Percentiles rank a stretch among this genome's conserved stretches.
These are phyloP conservation scores for Pythium myriotylum DNA, from an alignment of 352 stramenopile species.

Conservation along the genomic window DNA sequence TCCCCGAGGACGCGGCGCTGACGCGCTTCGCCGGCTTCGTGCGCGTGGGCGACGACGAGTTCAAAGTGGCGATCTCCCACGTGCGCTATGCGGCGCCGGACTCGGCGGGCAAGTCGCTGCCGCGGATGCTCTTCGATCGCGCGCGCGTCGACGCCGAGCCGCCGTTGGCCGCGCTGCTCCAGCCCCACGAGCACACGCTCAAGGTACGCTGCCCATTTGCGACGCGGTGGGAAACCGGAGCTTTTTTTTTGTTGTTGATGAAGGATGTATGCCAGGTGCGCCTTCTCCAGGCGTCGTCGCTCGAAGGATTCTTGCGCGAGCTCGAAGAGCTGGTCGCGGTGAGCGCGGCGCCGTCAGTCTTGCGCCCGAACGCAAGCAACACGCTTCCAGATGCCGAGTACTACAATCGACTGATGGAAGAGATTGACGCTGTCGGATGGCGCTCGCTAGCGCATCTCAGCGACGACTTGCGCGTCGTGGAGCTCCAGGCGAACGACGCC, in stretches of 20 bases:
- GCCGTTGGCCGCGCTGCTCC: slow-evolving; percentile 48
- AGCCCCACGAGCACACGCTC: slow-evolving; percentile 43
- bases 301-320: slow-evolving; percentile 53
- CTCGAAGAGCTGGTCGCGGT: slow-evolving; percentile 66
- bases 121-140: slow-evolving; percentile 34
- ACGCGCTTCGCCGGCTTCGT: slow-evolving; percentile 60
- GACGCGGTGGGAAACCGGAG: no score
- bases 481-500: slow-evolving; percentile 52
- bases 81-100: slow-evolving; percentile 31
- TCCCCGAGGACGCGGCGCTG: slow-evolving; percentile 45
- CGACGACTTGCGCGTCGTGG: slow-evolving; percentile 57
- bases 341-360: slow-evolving; percentile 24
- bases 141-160: slow-evolving; percentile 60
- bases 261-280: slow-evolving; percentile 29
- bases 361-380: no score
- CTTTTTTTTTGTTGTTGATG: no score
- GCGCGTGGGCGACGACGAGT: slow-evolving; percentile 48
- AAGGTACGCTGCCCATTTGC: no score
- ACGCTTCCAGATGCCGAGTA: slow-evolving; percentile 50
- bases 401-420: slow-evolving; percentile 62
- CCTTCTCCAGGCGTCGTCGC: slow-evolving; percentile 54
- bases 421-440: slow-evolving; percentile 72
- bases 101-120: not conserved
- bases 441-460: slow-evolving; percentile 48
- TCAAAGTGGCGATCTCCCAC: slow-evolving; percentile 48